These are phyloP conservation scores for Cnidoscolus chayamansa DNA, from an alignment of 441 rosid genomes.

Conservation along the genomic window DNA sequence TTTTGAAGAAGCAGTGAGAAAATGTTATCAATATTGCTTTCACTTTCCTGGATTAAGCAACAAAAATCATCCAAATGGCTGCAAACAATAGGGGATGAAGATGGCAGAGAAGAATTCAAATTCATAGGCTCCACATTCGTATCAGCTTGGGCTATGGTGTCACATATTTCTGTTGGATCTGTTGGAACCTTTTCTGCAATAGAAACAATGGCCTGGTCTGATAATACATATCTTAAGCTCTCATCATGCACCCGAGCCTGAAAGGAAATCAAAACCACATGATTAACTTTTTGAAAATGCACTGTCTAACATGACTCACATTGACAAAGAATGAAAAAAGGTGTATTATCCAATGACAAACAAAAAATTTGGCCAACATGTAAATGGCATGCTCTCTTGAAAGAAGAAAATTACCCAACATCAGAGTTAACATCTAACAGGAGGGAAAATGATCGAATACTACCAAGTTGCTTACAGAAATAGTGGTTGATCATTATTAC, in stretches of 20 bases:
- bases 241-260: constrained; percentile 98
- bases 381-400: constrained; percentile 10
- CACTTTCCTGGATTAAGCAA: constrained; percentile 41
- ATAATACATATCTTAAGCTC: constrained; percentile 72
- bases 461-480: not conserved
- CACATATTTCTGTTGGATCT: constrained; percentile 42
- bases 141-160: constrained; percentile 61
- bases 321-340: constrained; percentile 9
- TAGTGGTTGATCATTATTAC: not conserved
- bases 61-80: constrained; percentile 63
- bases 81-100: constrained; percentile 66
- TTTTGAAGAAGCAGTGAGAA: constrained; percentile 52
- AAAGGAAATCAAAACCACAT: constrained; percentile 27
- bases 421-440: not conserved
- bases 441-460: not conserved
- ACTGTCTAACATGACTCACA: constrained; percentile 13
- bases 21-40: constrained; percentile 39
- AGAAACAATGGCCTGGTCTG: constrained; percentile 73
- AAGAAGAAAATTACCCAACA: constrained; percentile 9
- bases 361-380: not conserved
- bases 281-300: constrained; percentile 15
- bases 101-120: constrained; percentile 40
- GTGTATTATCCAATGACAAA: not conserved
- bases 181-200: constrained; percentile 53
- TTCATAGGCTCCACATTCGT: constrained; percentile 40